phyloP scores from a whole-genome alignment of 163 green algal genomes.

The Coccomyxa subellipsoidea region DNA sequence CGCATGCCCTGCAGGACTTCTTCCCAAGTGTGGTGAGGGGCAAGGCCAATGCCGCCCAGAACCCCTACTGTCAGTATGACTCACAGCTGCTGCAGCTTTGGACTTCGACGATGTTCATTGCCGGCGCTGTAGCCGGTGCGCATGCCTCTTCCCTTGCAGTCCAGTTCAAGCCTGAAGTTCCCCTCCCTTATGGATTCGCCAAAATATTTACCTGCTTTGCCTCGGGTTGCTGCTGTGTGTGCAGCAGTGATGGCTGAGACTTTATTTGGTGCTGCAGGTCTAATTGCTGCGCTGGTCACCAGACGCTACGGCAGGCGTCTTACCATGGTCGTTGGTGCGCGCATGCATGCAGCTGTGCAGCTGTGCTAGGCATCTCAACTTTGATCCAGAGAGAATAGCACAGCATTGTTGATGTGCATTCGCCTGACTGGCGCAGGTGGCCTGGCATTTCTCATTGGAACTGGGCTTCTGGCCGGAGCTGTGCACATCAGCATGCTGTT shows the following conservation, averaged over 20 bases:
- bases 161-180: too few relatives aligned
- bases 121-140: not conserved
- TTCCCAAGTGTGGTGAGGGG: not conserved
- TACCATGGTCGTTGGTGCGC: constrained; percentile 4
- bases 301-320: not conserved
- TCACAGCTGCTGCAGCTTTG: constrained; percentile 1
- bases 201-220: too few relatives aligned
- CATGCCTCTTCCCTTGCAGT: not conserved
- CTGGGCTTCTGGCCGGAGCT: constrained; percentile 42
- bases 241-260: not conserved
- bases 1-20: not conserved
- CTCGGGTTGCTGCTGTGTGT: too few relatives aligned
- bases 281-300: not conserved
- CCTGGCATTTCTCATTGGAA: constrained; percentile 48
- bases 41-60: not conserved
- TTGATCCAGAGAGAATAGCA: too few relatives aligned
- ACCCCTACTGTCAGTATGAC: not conserved
- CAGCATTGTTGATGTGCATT: too few relatives aligned
- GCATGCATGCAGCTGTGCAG: too few relatives aligned
- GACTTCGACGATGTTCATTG: constrained; percentile 3
- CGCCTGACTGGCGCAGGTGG: constrained; percentile 25
- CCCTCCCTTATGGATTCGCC: too few relatives aligned
- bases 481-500: constrained; percentile 57
- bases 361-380: too few relatives aligned
- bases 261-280: not conserved